Evolutionary conservation across 805 yeast genomes (phyloP).

Genomic region (Myxozyma monticola): DNA sequence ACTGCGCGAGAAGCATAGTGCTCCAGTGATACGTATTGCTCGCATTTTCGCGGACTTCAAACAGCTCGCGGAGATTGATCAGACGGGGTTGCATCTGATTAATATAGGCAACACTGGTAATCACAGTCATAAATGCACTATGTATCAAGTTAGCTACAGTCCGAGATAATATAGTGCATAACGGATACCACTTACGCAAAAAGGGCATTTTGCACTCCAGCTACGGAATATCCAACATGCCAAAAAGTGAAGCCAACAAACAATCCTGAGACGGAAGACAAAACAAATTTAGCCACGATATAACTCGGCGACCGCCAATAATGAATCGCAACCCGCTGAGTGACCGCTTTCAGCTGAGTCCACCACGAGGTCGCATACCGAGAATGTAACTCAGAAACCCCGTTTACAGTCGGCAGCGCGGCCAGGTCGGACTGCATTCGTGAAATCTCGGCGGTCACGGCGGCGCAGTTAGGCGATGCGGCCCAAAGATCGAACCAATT

Average conservation of each 20-base stretch:
- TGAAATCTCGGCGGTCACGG: constrained; percentile 40
- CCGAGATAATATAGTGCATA: no score
- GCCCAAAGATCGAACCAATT: constrained; percentile 70
- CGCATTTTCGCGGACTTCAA: constrained; percentile 67
- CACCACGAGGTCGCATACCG: constrained; percentile 51
- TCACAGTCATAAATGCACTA: constrained; percentile 57
- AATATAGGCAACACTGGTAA: constrained; percentile 56
- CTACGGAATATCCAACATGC: constrained; percentile 52
- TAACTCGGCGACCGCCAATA: constrained; percentile 65
- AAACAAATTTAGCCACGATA: constrained; percentile 58
- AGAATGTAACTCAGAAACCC: constrained; percentile 31
- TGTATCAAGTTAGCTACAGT: no score
- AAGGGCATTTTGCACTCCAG: constrained; percentile 61
- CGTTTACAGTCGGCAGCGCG: constrained; percentile 31
- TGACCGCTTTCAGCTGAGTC: constrained; percentile 47
- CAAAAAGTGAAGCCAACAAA: constrained; percentile 74
- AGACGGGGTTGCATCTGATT: constrained; percentile 66
- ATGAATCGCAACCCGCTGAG: constrained; percentile 46
- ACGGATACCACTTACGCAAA: no score
- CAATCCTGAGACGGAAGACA: constrained; percentile 53
- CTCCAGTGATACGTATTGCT: constrained; percentile 77
- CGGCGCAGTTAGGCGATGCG: constrained; percentile 46
- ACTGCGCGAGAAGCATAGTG: constrained; percentile 54
- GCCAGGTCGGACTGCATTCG: constrained; percentile 37
- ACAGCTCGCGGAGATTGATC: constrained; percentile 58